A percentile compares a stretch with the other conserved stretches of the same genome.
These are phyloP conservation scores for Solanum pennellii DNA, from an alignment of 257 asterid species.

Conservation along the genomic window DNA sequence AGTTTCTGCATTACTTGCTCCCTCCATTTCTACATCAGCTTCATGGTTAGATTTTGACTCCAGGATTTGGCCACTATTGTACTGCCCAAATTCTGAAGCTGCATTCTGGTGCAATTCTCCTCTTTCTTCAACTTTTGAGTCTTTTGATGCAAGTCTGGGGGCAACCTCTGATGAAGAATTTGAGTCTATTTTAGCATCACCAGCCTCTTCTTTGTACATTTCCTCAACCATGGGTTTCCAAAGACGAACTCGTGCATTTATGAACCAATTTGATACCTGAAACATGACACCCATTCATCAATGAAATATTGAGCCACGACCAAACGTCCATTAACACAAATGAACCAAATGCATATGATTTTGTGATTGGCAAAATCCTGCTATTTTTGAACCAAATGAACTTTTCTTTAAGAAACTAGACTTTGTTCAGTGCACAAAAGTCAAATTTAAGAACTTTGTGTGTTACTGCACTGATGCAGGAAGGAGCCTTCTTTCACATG, in stretches of 20 bases:
- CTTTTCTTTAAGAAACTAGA: background rate
- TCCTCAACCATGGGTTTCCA: slow-evolving; percentile 99
- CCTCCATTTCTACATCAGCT: slow-evolving; percentile 31
- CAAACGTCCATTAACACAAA: background rate
- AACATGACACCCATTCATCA: slow-evolving; percentile 1
- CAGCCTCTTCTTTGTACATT: slow-evolving; percentile 83
- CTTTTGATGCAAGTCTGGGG: slow-evolving; percentile 14
- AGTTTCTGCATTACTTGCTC: slow-evolving; percentile 17
- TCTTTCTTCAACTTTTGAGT: slow-evolving; percentile 23
- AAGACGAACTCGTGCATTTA: slow-evolving; percentile 85
- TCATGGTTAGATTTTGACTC: slow-evolving; percentile 30
- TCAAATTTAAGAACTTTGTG: background rate
- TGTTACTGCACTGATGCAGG: background rate
- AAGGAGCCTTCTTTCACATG: background rate
- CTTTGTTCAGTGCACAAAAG: background rate
- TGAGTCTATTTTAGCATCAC: slow-evolving; percentile 48
- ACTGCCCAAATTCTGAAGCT: slow-evolving; percentile 13
- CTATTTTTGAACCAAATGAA: background rate
- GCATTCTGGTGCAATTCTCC: slow-evolving; percentile 31
- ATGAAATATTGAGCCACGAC: background rate
- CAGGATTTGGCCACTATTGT: slow-evolving; percentile 9
- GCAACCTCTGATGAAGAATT: slow-evolving; percentile 47
- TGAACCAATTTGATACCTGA: slow-evolving; percentile 97
- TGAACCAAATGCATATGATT: background rate
- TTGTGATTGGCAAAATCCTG: background rate